Base-by-base conservation (phyloP, 2,329 filamentous ascomycete species). In the Hymenoscyphus albidus region DNA sequence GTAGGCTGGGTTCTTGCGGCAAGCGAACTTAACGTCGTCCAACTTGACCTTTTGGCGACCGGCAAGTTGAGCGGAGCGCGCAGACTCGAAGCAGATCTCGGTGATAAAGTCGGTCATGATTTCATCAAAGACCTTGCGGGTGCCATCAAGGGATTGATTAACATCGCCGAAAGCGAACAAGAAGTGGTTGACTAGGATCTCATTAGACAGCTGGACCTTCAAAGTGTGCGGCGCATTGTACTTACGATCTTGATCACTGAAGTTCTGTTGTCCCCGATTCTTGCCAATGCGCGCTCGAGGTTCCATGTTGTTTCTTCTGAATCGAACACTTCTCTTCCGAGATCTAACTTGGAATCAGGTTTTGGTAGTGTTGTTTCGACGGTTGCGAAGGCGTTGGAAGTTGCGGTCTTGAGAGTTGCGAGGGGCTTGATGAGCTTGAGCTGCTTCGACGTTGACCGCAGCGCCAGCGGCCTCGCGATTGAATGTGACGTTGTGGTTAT, bases 81-180 rank as follows among this genome's bases (percentile, higher is more conserved):
- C 92, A 3, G 95, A 94, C 75, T 92, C 89, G 80, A 96, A 95
- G 78, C 91, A 94, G 62, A 95, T 88, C 76, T 95, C 92, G 76
- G 96, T 92, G 76, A 98, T 92, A 81, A 96, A 97, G 80, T 98
- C 95, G 68, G 93, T 97, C 67, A 97, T 87, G 71, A 98, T 94
- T 79, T 97, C 93, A 81, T 98, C 95, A 60, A 98, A 88, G 61
- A 94, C 86, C 67, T 90, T 88, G 66, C 97, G 84, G 10, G 93
- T 97, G 75, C 93, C 87, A 18, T 91, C 88, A 32, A 98, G 88
- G 0, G 93, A 91, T 63, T 89, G 83, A 65, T 85, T 82, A 64
- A 89, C 86, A 78, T 96, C 92, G 76, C 92, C 93, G 75, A 91
- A 90, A 65, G 89, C 90, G 77, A 88, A 91, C 75, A 95, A 88